Evolutionary conservation across 257 asterid species (phyloP).

Genomic region (Salvia hispanica): DNA sequence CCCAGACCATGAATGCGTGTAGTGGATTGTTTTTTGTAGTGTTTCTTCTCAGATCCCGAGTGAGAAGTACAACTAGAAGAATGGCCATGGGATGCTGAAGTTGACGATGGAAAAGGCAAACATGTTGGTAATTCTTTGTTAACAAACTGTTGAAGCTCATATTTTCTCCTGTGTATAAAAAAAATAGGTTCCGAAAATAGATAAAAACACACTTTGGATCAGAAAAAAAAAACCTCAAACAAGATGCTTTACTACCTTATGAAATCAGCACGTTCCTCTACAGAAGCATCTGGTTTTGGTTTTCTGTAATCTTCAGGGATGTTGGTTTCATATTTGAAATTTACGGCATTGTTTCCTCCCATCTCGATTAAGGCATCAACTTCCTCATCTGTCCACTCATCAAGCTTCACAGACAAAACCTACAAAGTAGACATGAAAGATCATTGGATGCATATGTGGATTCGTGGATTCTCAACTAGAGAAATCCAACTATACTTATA

Average conservation of each 20-base stretch:
- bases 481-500: background rate
- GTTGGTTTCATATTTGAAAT: slow-evolving; percentile 71
- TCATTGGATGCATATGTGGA: background rate
- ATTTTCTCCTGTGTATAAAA: slow-evolving; percentile 68
- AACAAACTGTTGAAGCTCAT: slow-evolving; percentile 71
- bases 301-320: slow-evolving; percentile 59
- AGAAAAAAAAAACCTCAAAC: background rate
- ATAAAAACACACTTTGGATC: background rate
- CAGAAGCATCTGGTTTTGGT: slow-evolving; percentile 68
- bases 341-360: slow-evolving; percentile 80
- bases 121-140: slow-evolving; percentile 39
- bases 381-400: slow-evolving; percentile 90
- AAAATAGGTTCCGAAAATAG: slow-evolving; percentile 29
- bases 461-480: background rate
- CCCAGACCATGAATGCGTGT: slow-evolving; percentile 67
- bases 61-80: slow-evolving; percentile 40
- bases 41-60: slow-evolving; percentile 46
- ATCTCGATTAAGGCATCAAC: slow-evolving; percentile 67
- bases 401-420: slow-evolving; percentile 85
- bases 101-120: slow-evolving; percentile 52
- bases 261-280: slow-evolving; percentile 85
- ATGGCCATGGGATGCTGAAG: slow-evolving; percentile 42
- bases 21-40: slow-evolving; percentile 52
- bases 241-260: slow-evolving; percentile 52
- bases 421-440: slow-evolving; percentile 30